Base-by-base conservation (phyloP, 306 rosid genomes). In the Vachellia pachyceras region DNA sequence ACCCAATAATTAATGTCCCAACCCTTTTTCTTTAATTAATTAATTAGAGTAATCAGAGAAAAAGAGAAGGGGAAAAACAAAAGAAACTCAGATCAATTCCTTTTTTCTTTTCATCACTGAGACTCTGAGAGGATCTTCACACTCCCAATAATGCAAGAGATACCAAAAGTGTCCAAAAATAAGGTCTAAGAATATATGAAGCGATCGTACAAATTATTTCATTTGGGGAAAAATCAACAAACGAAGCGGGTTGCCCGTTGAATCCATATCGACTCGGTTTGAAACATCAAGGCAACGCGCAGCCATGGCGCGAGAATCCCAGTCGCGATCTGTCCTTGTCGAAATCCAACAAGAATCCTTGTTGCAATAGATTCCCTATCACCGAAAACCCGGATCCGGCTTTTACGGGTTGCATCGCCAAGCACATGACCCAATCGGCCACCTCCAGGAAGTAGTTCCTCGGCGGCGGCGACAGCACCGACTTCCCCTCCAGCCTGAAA, bases 351-450 rank as follows among this genome's bases (percentile, higher is more conserved):
- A 93, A 79, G 69, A 83, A 93, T 6, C 97, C 97, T 75, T 93
- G 97, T 64, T 93, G 97, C 93, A 93, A 83, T 35, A 93, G 89
- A 87, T 91, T 93, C 87, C 97, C 97, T 0, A 93, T 79, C 60
- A 93, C 96, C 6, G 94, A 90, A 77, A 85, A 87, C 17, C 94
- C 97, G 1, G 84, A 79, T 22, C 74, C 90, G 66, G 82, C 42
- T 23, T 76, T 84, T 11, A 85, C 90, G 60, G 97, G 89, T 68
- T 81, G 96, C 61, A 91, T 81, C 79, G 97, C 93, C 77, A 93
- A 20, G 25, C 97, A 93, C 84, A 65, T 45, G 5, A 91, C 89
- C 70, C 82, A 68, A 41, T 91, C 94, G 80, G 40, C 83, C 9
- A 83, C 80, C 44, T 91, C 90, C 1, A 91, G 75, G 39, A 93